Evolutionary conservation across 305 asterid species (phyloP).

Genomic region (Salvia sclarea): DNA sequence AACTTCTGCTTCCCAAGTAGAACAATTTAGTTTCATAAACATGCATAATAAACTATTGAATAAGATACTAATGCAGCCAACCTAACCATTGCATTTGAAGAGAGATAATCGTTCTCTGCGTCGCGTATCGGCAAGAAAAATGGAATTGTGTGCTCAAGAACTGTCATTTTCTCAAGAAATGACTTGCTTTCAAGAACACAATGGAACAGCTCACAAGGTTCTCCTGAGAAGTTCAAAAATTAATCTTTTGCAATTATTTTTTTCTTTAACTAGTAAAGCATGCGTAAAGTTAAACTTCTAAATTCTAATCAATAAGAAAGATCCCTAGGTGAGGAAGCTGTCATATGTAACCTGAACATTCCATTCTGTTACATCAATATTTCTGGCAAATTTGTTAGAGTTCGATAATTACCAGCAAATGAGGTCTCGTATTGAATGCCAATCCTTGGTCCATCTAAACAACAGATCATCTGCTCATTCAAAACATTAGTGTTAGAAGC

Average conservation of each 20-base stretch:
- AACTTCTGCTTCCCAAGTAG: slow-evolving; percentile 71
- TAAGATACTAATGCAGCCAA: slow-evolving; percentile 32
- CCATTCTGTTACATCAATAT: slow-evolving; percentile 14
- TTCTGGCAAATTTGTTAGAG: not conserved
- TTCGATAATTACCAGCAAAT: slow-evolving; percentile 72
- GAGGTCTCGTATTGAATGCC: slow-evolving; percentile 89
- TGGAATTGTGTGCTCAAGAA: slow-evolving; percentile 89
- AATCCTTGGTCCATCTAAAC: slow-evolving; percentile 93
- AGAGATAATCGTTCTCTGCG: slow-evolving; percentile 78
- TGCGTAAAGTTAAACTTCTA: not conserved
- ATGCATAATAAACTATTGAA: slow-evolving; percentile 24
- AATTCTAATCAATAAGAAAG: not conserved
- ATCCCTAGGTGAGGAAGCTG: not conserved
- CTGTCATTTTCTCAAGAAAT: slow-evolving; percentile 96
- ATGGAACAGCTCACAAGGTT: slow-evolving; percentile 89
- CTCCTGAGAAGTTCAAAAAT: slow-evolving; percentile 63
- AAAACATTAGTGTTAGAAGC: slow-evolving; percentile 24
- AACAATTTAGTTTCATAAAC: slow-evolving; percentile 19
- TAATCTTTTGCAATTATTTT: slow-evolving; percentile 11
- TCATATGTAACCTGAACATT: not conserved
- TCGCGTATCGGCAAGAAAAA: slow-evolving; percentile 96
- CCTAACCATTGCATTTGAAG: slow-evolving; percentile 91
- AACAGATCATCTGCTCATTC: slow-evolving; percentile 76
- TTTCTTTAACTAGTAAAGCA: slow-evolving; percentile 8
- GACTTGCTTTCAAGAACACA: slow-evolving; percentile 99